Percentiles rank a stretch among this genome's conserved stretches.
Evolutionary conservation across 176 grass and related monocot species (phyloP).

Genomic region (Leersia perrieri): DNA sequence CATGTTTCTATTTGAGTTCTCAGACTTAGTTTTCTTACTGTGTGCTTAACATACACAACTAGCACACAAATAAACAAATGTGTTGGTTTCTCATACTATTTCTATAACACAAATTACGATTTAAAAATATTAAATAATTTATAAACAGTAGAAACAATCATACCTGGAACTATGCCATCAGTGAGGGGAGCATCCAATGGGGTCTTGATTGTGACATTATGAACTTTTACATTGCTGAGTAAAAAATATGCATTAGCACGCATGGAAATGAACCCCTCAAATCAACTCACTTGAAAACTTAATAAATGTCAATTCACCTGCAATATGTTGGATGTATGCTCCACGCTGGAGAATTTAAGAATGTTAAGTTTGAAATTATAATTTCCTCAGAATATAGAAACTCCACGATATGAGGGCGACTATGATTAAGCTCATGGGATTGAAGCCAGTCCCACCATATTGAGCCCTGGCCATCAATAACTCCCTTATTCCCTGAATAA

Average conservation of each 20-base stretch:
- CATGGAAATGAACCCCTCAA: slow-evolving; percentile 9
- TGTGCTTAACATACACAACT: background rate
- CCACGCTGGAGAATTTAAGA: slow-evolving; percentile 87
- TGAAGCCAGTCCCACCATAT: slow-evolving; percentile 85
- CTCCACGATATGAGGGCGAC: slow-evolving; percentile 83
- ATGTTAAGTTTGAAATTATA: slow-evolving; percentile 76
- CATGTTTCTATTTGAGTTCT: background rate
- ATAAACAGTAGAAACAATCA: background rate
- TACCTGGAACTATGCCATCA: slow-evolving; percentile 87
- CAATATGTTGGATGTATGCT: slow-evolving; percentile 87
- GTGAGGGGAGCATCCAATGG: slow-evolving; percentile 62
- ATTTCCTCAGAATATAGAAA: slow-evolving; percentile 64
- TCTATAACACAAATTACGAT: background rate
- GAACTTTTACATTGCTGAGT: slow-evolving; percentile 65
- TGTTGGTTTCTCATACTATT: background rate
- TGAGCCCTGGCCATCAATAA: slow-evolving; percentile 80
- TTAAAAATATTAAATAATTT: background rate
- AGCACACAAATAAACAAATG: background rate
- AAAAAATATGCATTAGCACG: slow-evolving; percentile 13
- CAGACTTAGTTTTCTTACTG: background rate
- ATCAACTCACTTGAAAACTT: slow-evolving; percentile 12
- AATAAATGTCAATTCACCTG: slow-evolving; percentile 42
- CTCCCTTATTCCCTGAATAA: slow-evolving; percentile 64
- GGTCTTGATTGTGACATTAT: slow-evolving; percentile 71
- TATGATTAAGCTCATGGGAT: slow-evolving; percentile 64